Evolutionary conservation across 306 rosid genomes (phyloP).

Genomic region (Boehmeria nivea): DNA sequence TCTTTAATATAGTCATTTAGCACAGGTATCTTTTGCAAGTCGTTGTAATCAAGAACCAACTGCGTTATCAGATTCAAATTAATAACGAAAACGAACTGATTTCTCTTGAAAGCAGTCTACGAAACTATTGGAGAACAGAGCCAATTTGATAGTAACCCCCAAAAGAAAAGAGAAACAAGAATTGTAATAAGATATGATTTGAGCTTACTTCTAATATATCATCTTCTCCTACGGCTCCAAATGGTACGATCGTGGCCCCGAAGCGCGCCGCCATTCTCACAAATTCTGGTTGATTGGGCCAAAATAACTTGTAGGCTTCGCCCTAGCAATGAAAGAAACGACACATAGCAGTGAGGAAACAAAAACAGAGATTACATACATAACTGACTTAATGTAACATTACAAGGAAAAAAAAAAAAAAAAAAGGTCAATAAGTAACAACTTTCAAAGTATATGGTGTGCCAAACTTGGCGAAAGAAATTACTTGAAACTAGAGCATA

Average conservation of each 20-base stretch:
- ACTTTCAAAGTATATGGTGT: too few relatives aligned
- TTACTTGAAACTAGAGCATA: background rate
- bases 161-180: too few relatives aligned
- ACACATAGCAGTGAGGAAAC: constrained; percentile 3
- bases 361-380: background rate
- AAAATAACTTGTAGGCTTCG: constrained; percentile 74
- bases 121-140: too few relatives aligned
- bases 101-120: too few relatives aligned
- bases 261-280: constrained; percentile 96
- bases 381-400: too few relatives aligned
- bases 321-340: constrained; percentile 40
- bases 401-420: too few relatives aligned
- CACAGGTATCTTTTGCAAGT: constrained; percentile 58
- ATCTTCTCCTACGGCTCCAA: constrained; percentile 94
- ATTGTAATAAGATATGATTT: too few relatives aligned
- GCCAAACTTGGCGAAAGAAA: too few relatives aligned
- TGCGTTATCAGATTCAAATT: constrained; percentile 22
- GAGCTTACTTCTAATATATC: constrained; percentile 65
- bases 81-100: too few relatives aligned
- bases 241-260: constrained; percentile 93
- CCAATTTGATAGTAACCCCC: background rate
- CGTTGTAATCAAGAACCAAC: constrained; percentile 69
- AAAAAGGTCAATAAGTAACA: background rate
- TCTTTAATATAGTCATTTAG: constrained; percentile 34
- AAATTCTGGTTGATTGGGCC: constrained; percentile 86